Conservation (phyloP, 139 green algal genomes). For the Edaphochlamys debaryana region DNA sequence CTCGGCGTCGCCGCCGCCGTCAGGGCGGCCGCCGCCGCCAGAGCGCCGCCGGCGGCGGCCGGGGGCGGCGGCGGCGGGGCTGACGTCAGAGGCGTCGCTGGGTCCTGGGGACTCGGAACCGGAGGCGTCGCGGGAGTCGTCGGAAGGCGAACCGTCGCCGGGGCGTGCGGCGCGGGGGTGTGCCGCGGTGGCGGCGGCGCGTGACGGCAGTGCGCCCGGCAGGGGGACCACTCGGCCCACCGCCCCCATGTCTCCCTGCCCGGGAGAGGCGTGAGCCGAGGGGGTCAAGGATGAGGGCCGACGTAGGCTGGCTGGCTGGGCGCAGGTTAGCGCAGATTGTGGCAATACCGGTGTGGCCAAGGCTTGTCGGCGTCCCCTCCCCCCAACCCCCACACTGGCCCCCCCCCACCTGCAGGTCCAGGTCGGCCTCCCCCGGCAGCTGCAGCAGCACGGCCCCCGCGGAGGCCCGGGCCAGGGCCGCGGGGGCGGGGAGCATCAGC, state of each 20-base stretch:
- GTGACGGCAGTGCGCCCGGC: not conserved
- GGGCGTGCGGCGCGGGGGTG: not conserved
- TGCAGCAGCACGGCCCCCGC: constrained; percentile 12
- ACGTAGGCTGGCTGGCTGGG: too few relatives aligned
- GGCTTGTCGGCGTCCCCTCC: too few relatives aligned
- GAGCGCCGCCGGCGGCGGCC: not conserved
- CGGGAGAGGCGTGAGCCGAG: too few relatives aligned
- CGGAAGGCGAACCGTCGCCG: too few relatives aligned
- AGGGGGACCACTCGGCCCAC: constrained; percentile 32
- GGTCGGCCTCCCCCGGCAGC: not conserved
- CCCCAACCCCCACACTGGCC: too few relatives aligned
- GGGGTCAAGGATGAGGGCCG: too few relatives aligned
- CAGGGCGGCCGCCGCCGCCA: not conserved
- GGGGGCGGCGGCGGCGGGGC: not conserved
- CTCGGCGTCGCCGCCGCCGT: not conserved
- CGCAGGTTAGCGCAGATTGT: too few relatives aligned
- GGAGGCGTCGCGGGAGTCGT: not conserved
- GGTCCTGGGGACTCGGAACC: not conserved
- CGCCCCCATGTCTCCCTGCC: constrained; percentile 32
- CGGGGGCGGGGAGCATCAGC: constrained; percentile 3
- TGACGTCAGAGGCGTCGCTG: not conserved
- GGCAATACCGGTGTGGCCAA: too few relatives aligned
- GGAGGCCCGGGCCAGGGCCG: not conserved
- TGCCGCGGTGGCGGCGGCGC: not conserved
- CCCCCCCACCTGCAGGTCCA: constrained; percentile 31